A percentile compares a stretch with the other conserved stretches of the same genome.
These are phyloP conservation scores for Mycogone perniciosa DNA, from an alignment of 2,329 filamentous ascomycete species.

Conservation along the genomic window DNA sequence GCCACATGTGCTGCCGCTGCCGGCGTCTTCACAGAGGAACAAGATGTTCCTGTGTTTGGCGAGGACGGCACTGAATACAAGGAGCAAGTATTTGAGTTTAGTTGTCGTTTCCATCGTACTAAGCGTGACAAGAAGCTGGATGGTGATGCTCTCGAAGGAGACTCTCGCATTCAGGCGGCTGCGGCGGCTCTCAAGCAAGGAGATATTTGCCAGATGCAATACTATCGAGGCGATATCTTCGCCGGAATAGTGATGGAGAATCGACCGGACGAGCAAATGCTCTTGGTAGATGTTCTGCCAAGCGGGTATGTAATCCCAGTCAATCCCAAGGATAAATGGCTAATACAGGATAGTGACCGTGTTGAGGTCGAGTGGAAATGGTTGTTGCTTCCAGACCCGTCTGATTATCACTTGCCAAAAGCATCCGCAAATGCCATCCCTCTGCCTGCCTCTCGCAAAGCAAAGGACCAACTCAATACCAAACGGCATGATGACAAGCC, in stretches of 20 bases:
- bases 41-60: conserved; percentile 76
- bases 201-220: conserved; percentile 82
- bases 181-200: conserved; percentile 63
- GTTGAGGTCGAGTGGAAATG: conserved; percentile 82
- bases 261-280: conserved; percentile 62
- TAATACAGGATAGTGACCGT: conserved; percentile 54
- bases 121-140: conserved; percentile 76
- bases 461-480: conserved; percentile 61
- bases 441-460: conserved; percentile 57
- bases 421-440: conserved; percentile 67
- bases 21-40: conserved; percentile 85
- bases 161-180: conserved; percentile 60
- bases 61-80: conserved; percentile 91
- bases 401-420: conserved; percentile 66
- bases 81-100: conserved; percentile 85
- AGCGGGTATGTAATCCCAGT: conserved; percentile 57
- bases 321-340: conserved; percentile 16
- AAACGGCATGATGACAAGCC: conserved; percentile 58
- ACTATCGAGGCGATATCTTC: conserved; percentile 78
- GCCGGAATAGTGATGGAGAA: conserved; percentile 86
- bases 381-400: conserved; percentile 64
- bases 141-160: conserved; percentile 61
- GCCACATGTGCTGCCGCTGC: conserved; percentile 89
- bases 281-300: conserved; percentile 78
- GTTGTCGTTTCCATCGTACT: conserved; percentile 86